A percentile compares a stretch with the other conserved stretches of the same genome.
phyloP scores from a whole-genome alignment of 2,329 filamentous ascomycete genomes.

The Lomentospora prolificans region DNA sequence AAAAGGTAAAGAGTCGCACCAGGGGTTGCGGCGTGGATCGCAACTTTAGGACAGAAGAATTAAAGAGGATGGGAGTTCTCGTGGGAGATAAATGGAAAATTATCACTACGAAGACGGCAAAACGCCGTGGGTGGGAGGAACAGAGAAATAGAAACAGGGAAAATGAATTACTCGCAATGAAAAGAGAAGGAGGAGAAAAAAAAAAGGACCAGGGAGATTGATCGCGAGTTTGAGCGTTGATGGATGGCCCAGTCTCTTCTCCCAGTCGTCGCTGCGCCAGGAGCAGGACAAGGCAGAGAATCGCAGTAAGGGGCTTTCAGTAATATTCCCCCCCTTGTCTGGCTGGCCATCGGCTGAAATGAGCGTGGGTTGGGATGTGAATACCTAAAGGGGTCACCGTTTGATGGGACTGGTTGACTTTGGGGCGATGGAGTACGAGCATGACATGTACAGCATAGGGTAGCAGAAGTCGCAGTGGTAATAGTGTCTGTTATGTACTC shows the following conservation, averaged over 20 bases:
- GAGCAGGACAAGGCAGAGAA: background rate
- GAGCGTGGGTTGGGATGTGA: background rate
- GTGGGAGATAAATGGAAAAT: background rate
- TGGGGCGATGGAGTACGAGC: background rate
- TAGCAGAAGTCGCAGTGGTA: no score
- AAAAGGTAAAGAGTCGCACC: background rate
- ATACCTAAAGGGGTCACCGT: background rate
- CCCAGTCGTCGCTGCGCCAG: background rate
- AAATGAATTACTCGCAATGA: background rate
- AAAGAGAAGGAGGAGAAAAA: background rate
- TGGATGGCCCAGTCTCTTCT: background rate
- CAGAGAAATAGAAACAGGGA: background rate
- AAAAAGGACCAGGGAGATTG: constrained; percentile 3
- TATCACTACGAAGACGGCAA: background rate
- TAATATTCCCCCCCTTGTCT: background rate
- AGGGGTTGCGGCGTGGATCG: background rate
- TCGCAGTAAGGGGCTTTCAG: background rate
- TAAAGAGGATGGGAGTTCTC: background rate
- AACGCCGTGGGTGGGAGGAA: background rate
- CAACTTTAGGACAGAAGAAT: background rate
- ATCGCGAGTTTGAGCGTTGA: constrained; percentile 7
- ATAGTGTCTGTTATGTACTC: no score
- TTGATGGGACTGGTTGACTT: background rate
- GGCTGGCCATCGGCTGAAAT: background rate
- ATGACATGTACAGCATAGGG: no score